Evolutionary conservation across 768 basidiomycete genomes (phyloP), one percentile per base, ranked within the genome.

Genomic region (Cystofilobasidium ferigula): DNA sequence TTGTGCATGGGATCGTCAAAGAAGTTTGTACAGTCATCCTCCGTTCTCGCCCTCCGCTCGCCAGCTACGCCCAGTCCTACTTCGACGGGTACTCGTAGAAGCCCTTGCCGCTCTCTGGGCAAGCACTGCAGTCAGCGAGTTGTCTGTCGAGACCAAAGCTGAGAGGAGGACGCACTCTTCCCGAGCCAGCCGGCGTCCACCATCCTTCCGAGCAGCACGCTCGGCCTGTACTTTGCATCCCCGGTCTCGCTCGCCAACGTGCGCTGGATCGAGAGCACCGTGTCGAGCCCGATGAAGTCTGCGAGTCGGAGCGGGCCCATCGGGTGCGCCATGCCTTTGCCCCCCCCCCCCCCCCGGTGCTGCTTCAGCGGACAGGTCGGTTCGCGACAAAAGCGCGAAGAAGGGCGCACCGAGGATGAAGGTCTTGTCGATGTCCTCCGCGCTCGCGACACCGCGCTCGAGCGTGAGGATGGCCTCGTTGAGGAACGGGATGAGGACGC

Each of bases 381-480:
- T n/a, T n/a, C 67, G 58, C 28, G 35, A 53, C 10, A 4, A 35
- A 18, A 28, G 16, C 30, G 34, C 35, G 9, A 26, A 75, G 76
- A 32, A 54, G 16, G 48, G 70, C 76, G 94, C 94, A 38, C 93
- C 94, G 26, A 97, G 79, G 73, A 85, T 87, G 58, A 97, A 82
- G 0, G 92, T 97, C 70, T 86, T 91, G 77, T 98, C 93, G 67
- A 98, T 95, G 73, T 97, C 91, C 59, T 95, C 90, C 26, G 88
- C 84, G 2, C 88, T 89, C 0, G 91, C 93, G n/a, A 85, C 82
- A 1, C 92, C 93, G 86, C 87, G 89, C 76, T 97, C 93, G 0
- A 98, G 79, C 70, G 85, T 86, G 84, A 94, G 87, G 70, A 97
- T 89, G 0, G 93, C 93, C 81, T 98, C 94, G 71, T 97, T 98